A percentile compares a stretch with the other conserved stretches of the same genome.
phyloP scores from a whole-genome alignment of 78 protist genomes.

The Speleostelium caveatum region DNA sequence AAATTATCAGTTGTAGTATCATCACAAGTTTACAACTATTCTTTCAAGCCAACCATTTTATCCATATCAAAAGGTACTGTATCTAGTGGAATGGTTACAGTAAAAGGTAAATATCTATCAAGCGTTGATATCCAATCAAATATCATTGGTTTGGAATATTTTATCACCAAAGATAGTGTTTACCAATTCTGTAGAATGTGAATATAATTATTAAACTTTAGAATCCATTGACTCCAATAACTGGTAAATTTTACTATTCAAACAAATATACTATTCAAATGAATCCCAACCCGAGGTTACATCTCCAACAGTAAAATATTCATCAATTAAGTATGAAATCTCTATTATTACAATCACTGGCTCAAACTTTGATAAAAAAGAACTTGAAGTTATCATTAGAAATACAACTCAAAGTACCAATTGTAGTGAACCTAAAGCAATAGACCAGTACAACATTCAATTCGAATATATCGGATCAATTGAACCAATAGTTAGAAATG shows the following conservation, averaged over 20 bases:
- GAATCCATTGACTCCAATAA: not conserved
- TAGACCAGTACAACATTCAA: not conserved
- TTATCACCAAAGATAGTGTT: not conserved
- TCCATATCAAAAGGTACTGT: not conserved
- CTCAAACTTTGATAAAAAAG: not conserved
- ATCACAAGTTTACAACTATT: not conserved
- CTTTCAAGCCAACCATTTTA: not conserved
- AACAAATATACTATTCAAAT: not conserved
- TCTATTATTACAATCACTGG: not conserved
- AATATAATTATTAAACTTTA: not conserved
- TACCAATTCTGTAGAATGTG: not conserved
- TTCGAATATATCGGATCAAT: not conserved
- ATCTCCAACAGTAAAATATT: not conserved
- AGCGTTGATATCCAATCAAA: not conserved
- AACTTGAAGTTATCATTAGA: not conserved
- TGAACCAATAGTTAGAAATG: not conserved
- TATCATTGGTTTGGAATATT: not conserved
- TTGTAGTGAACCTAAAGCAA: not conserved
- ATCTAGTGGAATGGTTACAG: not conserved
- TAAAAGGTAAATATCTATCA: constrained; percentile 15
- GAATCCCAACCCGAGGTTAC: not conserved
- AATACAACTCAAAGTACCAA: not conserved
- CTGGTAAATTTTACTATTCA: not conserved
- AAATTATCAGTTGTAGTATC: not conserved
- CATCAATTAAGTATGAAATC: not conserved